Evolutionary conservation across 768 basidiomycete genomes (phyloP).

Genomic region (Sporobolomyces phaffii): DNA sequence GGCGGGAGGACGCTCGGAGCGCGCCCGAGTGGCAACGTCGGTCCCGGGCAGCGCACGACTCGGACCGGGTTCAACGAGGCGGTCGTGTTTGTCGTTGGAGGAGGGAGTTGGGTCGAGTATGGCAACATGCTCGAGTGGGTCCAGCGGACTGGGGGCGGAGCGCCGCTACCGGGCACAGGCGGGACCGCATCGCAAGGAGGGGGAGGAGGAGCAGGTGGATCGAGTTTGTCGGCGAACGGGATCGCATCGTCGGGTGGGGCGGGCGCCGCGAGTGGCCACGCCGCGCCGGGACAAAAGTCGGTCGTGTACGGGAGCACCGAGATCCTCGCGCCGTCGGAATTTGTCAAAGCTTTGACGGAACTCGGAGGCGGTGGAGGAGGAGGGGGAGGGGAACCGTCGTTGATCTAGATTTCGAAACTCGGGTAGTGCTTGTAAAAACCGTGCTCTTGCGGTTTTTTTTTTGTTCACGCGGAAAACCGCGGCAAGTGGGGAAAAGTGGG

Average conservation of each 20-base stretch:
- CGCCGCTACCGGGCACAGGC: slow-evolving; percentile 35
- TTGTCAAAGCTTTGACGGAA: slow-evolving; percentile 64
- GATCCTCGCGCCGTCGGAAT: slow-evolving; percentile 80
- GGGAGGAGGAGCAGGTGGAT: not conserved
- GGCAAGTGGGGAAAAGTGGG: too few relatives aligned
- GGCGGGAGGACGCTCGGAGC: slow-evolving; percentile 55
- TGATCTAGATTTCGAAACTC: not conserved
- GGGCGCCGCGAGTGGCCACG: too few relatives aligned
- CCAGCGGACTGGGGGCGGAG: slow-evolving; percentile 69
- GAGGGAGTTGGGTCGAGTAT: slow-evolving; percentile 94
- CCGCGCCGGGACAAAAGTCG: slow-evolving; percentile 54
- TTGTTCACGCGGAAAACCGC: too few relatives aligned
- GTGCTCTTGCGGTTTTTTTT: too few relatives aligned
- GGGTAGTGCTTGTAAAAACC: too few relatives aligned
- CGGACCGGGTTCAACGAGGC: slow-evolving; percentile 72
- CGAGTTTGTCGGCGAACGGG: not conserved
- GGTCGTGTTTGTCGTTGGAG: slow-evolving; percentile 89
- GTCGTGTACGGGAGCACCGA: slow-evolving; percentile 95
- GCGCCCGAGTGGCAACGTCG: slow-evolving; percentile 47
- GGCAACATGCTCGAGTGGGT: slow-evolving; percentile 61
- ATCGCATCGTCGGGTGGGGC: not conserved
- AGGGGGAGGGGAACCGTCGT: not conserved
- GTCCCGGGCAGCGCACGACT: slow-evolving; percentile 54
- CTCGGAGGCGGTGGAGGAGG: slow-evolving; percentile 32
- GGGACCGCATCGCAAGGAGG: slow-evolving; percentile 21